Conservation (phyloP, 768 basidiomycete species). For the Russula earlei region DNA sequence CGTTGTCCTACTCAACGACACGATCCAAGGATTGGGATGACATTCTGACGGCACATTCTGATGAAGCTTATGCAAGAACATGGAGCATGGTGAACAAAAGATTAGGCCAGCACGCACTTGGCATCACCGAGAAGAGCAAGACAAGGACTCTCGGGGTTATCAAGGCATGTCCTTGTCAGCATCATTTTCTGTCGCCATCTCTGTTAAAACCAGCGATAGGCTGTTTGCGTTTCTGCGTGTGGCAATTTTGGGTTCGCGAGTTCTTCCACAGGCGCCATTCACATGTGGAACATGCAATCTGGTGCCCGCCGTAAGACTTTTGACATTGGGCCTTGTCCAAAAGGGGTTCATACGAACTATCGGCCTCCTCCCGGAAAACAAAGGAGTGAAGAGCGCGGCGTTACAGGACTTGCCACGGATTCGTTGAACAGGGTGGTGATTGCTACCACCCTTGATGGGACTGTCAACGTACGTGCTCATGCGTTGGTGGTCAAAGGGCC, state of each 20-base stretch:
- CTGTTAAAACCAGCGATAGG: slow-evolving; percentile 31
- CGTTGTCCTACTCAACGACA: slow-evolving; percentile 68
- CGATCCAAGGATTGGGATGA: slow-evolving; percentile 97
- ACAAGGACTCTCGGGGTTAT: slow-evolving; percentile 51
- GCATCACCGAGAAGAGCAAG: slow-evolving; percentile 42
- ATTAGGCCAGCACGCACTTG: slow-evolving; percentile 66
- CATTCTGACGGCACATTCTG: slow-evolving; percentile 80
- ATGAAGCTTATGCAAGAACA: slow-evolving; percentile 73
- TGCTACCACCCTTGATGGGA: slow-evolving; percentile 82
- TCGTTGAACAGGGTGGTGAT: slow-evolving; percentile 73
- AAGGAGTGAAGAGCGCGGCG: slow-evolving; percentile 40
- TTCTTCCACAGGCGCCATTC: slow-evolving; percentile 67
- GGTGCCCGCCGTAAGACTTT: slow-evolving; percentile 79
- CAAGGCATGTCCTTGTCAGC: slow-evolving; percentile 42
- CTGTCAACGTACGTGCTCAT: slow-evolving; percentile 59
- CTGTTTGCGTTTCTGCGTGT: slow-evolving; percentile 85
- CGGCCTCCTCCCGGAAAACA: slow-evolving; percentile 32
- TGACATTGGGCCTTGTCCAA: slow-evolving; percentile 53
- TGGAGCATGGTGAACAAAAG: slow-evolving; percentile 84
- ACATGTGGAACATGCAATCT: slow-evolving; percentile 97
- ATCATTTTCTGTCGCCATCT: not conserved
- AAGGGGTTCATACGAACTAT: slow-evolving; percentile 35
- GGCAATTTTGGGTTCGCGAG: slow-evolving; percentile 91
- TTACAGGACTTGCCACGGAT: slow-evolving; percentile 83
- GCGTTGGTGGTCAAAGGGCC: not conserved